Evolutionary conservation across 768 basidiomycete species (phyloP), one percentile per base, ranked within the genome.

Genomic region (Amanita muscaria): DNA sequence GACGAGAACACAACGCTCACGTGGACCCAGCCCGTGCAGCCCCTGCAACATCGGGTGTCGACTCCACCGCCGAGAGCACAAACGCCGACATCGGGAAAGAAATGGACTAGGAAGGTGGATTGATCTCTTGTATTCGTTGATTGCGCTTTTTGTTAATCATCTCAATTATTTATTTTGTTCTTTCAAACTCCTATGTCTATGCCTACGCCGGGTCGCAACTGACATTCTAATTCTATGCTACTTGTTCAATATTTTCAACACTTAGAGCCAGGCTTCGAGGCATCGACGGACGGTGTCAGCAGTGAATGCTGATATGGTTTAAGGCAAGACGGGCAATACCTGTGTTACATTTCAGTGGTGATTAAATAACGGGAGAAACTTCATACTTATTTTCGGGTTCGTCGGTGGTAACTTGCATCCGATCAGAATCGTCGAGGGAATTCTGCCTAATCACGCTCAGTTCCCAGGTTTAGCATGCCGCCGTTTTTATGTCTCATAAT

Each of bases 21-120:
- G 4, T 48, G 47, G 9, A 54, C 53, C 42, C 53, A 58, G 18
- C 51, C 59, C 29, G 43, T 49, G 21, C 49, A 51, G 14, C 64
- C 64, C 7, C 63, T 69, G 1, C 61, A 66, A 29, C 64, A 66
- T 10, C 70, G 76, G 4, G 51, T 65, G 2, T 56, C 65, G 4
- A 59, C 71, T 19, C 65, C 76, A 23, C 66, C 77, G 9, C 72
- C 64, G 14, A 58, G 63, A 33, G 58, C 61, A 15, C 56, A 63
- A 9, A 58, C 69, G 9, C 71, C 76, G 21, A 64, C 71, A 4
- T 31, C 30, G n/a, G 78, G 76, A 18, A 73, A 75, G 6, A 74
- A 79, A 57, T 86, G 83, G 83, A 70, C 83, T 25, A 67, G 83
- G 55, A 86, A 86, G 64, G 71, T 86, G 30, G 83, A 86, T 63